These are phyloP conservation scores for Amaranthus palmeri DNA, from an alignment of 148 eudicot genomes.

Conservation along the genomic window DNA sequence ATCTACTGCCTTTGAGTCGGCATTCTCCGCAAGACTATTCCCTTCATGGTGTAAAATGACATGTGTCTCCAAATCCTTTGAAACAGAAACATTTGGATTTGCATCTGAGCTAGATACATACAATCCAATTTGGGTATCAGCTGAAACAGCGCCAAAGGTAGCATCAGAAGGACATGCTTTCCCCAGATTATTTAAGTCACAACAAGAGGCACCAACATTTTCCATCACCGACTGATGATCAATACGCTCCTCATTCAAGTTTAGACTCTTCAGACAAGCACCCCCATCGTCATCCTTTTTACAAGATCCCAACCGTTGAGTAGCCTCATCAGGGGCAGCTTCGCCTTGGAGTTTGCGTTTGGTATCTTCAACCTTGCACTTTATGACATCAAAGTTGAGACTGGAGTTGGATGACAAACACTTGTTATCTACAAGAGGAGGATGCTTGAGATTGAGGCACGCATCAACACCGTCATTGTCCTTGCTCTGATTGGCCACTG, in stretches of 20 bases:
- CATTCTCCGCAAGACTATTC: neutral
- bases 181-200: conserved; percentile 4
- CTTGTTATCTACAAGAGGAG: conserved; percentile 1
- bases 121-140: conserved; percentile 2
- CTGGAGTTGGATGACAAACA: conserved; percentile 12
- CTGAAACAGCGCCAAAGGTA: neutral
- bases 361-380: conserved; percentile 15
- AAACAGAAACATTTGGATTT: neutral
- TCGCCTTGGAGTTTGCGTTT: conserved; percentile 2
- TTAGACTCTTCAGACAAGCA: conserved; percentile 9
- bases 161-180: conserved; percentile 5
- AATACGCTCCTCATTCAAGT: neutral
- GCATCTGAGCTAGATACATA: neutral
- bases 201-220: neutral
- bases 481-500: neutral
- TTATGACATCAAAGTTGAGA: conserved; percentile 4
- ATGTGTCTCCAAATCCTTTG: conserved; percentile 1
- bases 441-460: neutral
- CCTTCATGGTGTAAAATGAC: neutral
- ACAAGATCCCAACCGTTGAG: neutral
- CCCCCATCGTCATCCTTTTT: conserved; percentile 8
- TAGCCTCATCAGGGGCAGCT: conserved; percentile 4
- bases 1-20: neutral
- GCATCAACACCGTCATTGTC: neutral
- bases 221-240: neutral